Evolutionary conservation across 2,329 filamentous ascomycete genomes (phyloP).

Genomic region (Pseudogymnoascus sp.): DNA sequence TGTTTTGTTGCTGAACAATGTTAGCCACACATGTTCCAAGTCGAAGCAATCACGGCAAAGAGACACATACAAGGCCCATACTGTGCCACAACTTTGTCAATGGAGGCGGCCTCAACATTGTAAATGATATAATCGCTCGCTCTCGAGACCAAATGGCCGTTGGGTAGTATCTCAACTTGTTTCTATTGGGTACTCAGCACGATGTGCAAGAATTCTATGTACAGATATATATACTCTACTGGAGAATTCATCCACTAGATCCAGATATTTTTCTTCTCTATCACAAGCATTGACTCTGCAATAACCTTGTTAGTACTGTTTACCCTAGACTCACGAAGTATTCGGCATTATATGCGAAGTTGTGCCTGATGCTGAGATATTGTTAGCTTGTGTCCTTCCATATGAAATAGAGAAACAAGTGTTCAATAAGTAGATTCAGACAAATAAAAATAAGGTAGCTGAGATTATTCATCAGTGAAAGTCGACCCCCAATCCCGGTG

Average conservation of each 20-base stretch:
- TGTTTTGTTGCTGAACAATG: conserved; percentile 70
- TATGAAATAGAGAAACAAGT: conserved; percentile 15
- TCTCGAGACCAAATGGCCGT: conserved; percentile 92
- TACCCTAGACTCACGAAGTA: neutral
- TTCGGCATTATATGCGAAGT: conserved; percentile 15
- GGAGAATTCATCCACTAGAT: conserved; percentile 70
- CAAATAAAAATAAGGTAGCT: conserved; percentile 89
- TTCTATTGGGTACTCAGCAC: conserved; percentile 49
- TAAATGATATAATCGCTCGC: conserved; percentile 98
- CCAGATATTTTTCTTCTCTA: conserved; percentile 77
- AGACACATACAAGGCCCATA: conserved; percentile 79
- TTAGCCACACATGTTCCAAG: conserved; percentile 13
- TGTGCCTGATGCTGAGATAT: conserved; percentile 11
- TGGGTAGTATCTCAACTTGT: conserved; percentile 79
- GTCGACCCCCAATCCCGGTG: conserved; percentile 47
- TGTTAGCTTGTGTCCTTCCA: conserved; percentile 21
- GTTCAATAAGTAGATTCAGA: conserved; percentile 56
- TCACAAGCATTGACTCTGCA: conserved; percentile 90
- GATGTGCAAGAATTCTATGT: conserved; percentile 28
- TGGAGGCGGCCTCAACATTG: conserved; percentile 89
- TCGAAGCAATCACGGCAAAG: conserved; percentile 6
- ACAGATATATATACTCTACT: conserved; percentile 64
- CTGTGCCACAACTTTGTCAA: conserved; percentile 75
- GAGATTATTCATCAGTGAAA: conserved; percentile 98
- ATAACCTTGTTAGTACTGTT: neutral